Evolutionary conservation across 2,329 filamentous ascomycete genomes (phyloP).

Genomic region (Periconia digitata): DNA sequence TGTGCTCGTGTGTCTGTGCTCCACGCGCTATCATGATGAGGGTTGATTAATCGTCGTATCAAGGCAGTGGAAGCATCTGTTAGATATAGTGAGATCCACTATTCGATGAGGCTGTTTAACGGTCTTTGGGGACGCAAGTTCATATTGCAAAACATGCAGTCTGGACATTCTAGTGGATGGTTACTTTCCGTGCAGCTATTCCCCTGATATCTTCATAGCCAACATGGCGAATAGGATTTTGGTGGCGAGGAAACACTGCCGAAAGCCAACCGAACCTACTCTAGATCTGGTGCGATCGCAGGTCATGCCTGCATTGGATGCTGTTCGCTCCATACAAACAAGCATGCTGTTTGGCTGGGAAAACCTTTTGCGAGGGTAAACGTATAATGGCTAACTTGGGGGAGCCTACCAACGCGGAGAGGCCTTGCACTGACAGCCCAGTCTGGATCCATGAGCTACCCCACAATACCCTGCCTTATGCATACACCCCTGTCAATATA

Average conservation of each 20-base stretch:
- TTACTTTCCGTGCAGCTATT: conserved; percentile 5
- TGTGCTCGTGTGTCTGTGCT: conserved; percentile 31
- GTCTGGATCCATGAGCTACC: conserved; percentile 21
- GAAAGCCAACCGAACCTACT: conserved; percentile 4
- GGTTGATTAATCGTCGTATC: conserved; percentile 34
- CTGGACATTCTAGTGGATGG: conserved; percentile 9
- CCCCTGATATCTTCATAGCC: background rate
- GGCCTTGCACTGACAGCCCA: too few relatives aligned
- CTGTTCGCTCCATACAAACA: conserved; percentile 12
- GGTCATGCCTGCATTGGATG: conserved; percentile 11
- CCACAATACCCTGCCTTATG: conserved; percentile 27
- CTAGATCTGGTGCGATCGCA: conserved; percentile 4
- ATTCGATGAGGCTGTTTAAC: conserved; percentile 22
- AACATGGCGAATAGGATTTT: conserved; percentile 2
- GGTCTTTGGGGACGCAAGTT: conserved; percentile 16
- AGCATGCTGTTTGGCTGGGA: conserved; percentile 21
- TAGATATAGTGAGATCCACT: conserved; percentile 26
- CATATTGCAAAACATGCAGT: conserved; percentile 17
- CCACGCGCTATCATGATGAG: conserved; percentile 27
- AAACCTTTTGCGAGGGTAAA: conserved; percentile 15
- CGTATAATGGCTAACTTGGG: conserved; percentile 35
- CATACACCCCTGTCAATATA: conserved; percentile 14
- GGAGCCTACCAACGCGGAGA: too few relatives aligned
- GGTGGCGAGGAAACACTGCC: conserved; percentile 10
- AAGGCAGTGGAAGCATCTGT: conserved; percentile 17